A percentile compares a stretch with the other conserved stretches of the same genome.
phyloP scores from a whole-genome alignment of 495 filamentous ascomycete genomes.

The Echria macrotheca region DNA sequence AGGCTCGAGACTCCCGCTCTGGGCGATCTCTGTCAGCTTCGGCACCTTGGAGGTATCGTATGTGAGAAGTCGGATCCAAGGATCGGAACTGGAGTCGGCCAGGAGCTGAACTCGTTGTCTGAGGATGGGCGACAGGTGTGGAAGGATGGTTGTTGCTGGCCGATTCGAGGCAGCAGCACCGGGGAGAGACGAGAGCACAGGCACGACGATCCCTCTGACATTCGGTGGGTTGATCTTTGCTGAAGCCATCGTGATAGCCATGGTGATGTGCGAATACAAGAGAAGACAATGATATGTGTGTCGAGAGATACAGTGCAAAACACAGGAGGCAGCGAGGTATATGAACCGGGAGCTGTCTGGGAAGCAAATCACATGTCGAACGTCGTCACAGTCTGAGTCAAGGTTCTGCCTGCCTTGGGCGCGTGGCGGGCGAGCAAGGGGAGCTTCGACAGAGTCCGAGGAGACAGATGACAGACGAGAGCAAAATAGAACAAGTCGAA shows the following conservation, averaged over 20 bases:
- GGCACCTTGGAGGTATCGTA: conserved; percentile 69
- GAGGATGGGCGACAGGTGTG: conserved; percentile 83
- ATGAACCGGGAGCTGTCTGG: too few species aligned
- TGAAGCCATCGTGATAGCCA: conserved; percentile 22
- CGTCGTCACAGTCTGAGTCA: conserved; percentile 5
- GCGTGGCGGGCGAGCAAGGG: neutral
- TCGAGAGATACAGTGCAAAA: too few species aligned
- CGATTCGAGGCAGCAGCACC: conserved; percentile 72
- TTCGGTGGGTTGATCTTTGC: conserved; percentile 56
- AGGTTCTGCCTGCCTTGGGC: neutral
- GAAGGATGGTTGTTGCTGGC: conserved; percentile 71
- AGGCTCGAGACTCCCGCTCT: conserved; percentile 67
- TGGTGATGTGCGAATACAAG: neutral
- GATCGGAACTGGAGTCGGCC: conserved; percentile 58
- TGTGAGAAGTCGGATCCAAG: conserved; percentile 86
- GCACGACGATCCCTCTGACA: conserved; percentile 59
- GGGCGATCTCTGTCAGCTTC: conserved; percentile 58
- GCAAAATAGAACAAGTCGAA: too few species aligned
- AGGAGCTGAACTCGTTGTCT: conserved; percentile 82
- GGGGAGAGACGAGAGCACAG: conserved; percentile 79
- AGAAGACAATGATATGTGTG: too few species aligned
- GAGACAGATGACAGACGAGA: too few species aligned
- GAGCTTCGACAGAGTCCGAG: too few species aligned
- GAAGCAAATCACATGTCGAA: conserved; percentile 10
- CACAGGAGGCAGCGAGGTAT: neutral